Conservation (phyloP, 495 filamentous ascomycete species). For the Aspergillus cavernicola region DNA sequence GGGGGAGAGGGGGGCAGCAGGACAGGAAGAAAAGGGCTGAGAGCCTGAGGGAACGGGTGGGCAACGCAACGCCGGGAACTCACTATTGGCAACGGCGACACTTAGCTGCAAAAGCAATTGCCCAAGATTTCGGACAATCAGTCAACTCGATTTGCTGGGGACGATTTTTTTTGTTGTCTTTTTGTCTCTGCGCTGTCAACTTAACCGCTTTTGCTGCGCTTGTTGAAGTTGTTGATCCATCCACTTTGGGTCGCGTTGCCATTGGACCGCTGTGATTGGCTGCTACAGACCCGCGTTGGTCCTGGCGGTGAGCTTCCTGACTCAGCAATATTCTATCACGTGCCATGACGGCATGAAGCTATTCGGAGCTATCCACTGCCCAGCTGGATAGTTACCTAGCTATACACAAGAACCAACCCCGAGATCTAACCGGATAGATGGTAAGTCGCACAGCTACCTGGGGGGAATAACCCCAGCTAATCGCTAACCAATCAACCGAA, state of each 20-base stretch:
- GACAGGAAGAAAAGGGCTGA: conserved; percentile 13
- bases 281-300: conserved; percentile 11
- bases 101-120: conserved; percentile 26
- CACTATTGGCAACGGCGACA: conserved; percentile 15
- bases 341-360: conserved; percentile 19
- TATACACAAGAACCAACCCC: no score
- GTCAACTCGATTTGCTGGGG: conserved; percentile 24
- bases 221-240: conserved; percentile 34
- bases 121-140: conserved; percentile 9
- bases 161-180: conserved; percentile 7
- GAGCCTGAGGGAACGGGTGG: conserved; percentile 20
- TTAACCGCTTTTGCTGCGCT: conserved; percentile 17
- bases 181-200: conserved; percentile 22
- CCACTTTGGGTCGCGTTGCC: conserved; percentile 38
- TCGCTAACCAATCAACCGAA: background rate
- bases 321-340: conserved; percentile 26
- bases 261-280: conserved; percentile 30
- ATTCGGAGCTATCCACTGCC: conserved; percentile 8
- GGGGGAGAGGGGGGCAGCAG: conserved; percentile 9
- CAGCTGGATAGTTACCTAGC: no score
- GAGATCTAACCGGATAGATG: no score
- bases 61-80: conserved; percentile 4
- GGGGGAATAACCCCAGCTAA: no score
- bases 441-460: no score
- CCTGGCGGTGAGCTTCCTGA: conserved; percentile 15